These are phyloP conservation scores for Trypanosoma avium DNA, from an alignment of 208 protist species.

Conservation along the genomic window DNA sequence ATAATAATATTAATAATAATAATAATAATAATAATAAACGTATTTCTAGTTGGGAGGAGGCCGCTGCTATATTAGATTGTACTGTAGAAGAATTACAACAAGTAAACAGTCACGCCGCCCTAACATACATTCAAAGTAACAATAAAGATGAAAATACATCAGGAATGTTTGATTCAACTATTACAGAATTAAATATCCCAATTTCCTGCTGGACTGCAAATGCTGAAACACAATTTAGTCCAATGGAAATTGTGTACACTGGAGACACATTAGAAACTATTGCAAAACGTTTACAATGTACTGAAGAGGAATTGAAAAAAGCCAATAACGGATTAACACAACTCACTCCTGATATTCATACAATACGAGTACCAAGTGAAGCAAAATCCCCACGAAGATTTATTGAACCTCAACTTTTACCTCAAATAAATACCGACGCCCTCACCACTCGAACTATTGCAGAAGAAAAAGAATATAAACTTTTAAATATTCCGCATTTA, in stretches of 20 bases:
- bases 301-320: constrained; percentile 36
- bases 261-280: constrained; percentile 61
- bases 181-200: constrained; percentile 66
- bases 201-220: constrained; percentile 42
- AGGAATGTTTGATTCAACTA: constrained; percentile 49
- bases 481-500: constrained; percentile 47
- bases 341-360: constrained; percentile 2
- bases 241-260: constrained; percentile 51
- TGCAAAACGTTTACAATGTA: constrained; percentile 53
- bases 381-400: constrained; percentile 52
- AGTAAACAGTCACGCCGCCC: constrained; percentile 58
- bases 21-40: constrained; percentile 9
- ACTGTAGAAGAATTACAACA: constrained; percentile 85
- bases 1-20: not conserved
- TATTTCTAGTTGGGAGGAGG: constrained; percentile 59
- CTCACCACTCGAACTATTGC: constrained; percentile 57
- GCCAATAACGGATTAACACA: constrained; percentile 43
- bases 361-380: constrained; percentile 43
- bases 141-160: no score
- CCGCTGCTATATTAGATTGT: constrained; percentile 69
- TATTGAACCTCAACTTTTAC: constrained; percentile 70
- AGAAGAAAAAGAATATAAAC: constrained; percentile 38
- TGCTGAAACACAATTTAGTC: constrained; percentile 48
- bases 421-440: constrained; percentile 59
- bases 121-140: constrained; percentile 46